Evolutionary conservation across 1,284 basidiomycete genomes (phyloP), one percentile per base, ranked within the genome.

Genomic region (Melampsora larici-populina): DNA sequence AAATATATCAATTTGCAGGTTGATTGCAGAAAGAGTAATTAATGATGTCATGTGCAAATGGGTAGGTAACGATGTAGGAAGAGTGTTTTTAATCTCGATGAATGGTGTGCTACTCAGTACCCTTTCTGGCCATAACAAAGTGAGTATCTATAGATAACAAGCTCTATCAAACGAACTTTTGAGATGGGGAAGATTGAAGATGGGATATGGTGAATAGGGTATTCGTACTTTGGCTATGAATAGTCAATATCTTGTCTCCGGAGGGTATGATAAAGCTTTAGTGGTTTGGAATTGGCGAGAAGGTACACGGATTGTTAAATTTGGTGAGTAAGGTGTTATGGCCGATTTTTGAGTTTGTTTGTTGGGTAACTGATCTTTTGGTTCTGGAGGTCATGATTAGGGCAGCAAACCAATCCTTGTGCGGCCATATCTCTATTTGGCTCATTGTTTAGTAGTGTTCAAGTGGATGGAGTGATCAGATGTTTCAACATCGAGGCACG

Each of bases 201-300:
- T 36, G 3, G 36, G 21, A 6, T 31, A 29, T 36, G 24, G 6
- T 64, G 13, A 68, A 49, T 40, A 75, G 72, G 74, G 74, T 60
- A 77, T 77, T 29, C 29, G 74, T 33, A 77, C 74, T 8, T 36
- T 77, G n/a, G 74, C 74, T 26, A 77, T 77, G 74, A 77, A 77
- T 33, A 64, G 55, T 33, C 24, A 77, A 31, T 77, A 77, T 58
- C 55, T 77, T 5, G 67, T 77, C 21, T 77, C 74, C 11, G 74
- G 74, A 13, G 74, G 74, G 0, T 77, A 69, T 21, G 74, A 77
- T 31, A 77, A 77, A 70, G 74, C 74, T 0, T 51, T 77, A 48
- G 74, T 77, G 1, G 74, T 77, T 21, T 77, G 74, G 74, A 77
- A 77, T 68, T 77, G 74, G 74, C 48, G 66, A 21, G 66, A 77